Base-by-base conservation (phyloP, 331 rosid species). In the Acacia concinna region DNA sequence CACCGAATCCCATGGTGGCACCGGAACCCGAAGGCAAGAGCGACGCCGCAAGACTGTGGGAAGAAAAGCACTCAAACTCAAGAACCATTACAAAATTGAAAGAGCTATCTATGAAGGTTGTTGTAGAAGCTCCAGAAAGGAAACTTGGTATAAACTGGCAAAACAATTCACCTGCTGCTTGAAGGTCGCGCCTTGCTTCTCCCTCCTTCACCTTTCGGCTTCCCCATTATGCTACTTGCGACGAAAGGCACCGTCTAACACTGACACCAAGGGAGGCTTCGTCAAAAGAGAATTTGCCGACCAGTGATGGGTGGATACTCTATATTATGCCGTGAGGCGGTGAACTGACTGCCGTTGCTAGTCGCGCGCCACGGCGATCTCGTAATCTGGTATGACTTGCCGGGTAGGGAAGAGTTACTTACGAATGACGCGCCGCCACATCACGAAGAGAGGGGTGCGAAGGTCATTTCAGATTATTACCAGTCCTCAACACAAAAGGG, bases 131-230 rank as follows among this genome's bases (percentile, higher is more conserved):
- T 30, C 43, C 47, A 27, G 4, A 49, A 51, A 35, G 6, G n/a
- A n/a, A 51, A 49, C 34, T 32, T 9, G 32, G 8, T 13, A 12
- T 12, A 34, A 8, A 34, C 1, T 41, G 6, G 4, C 3, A 32
- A 20, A 38, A 6, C 15, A n/a, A 47, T 15, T 4, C 44, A 94
- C 98, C 97, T 92, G 93, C 96, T 94, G 86, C 98, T 94, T 3
- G 97, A 94, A 87, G 97, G 90, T 25, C 96, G 90, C 8, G 96
- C 82, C 86, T 92, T 94, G 90, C 84, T 89, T 84, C 97, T 84
- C 10, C 81, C 91, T 56, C 81, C 95, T 14, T 94, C 98, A 74
- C 98, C 98, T 81, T 94, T 94, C 52, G 89, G 97, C 79, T 76
- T 89, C 35, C 97, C 97, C 98, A 92, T 94, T 54, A 38, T 30